Percentiles rank a stretch among this genome's conserved stretches.
Evolutionary conservation across 2,329 filamentous ascomycete genomes (phyloP).

Genomic region (Xylariaceae sp.): DNA sequence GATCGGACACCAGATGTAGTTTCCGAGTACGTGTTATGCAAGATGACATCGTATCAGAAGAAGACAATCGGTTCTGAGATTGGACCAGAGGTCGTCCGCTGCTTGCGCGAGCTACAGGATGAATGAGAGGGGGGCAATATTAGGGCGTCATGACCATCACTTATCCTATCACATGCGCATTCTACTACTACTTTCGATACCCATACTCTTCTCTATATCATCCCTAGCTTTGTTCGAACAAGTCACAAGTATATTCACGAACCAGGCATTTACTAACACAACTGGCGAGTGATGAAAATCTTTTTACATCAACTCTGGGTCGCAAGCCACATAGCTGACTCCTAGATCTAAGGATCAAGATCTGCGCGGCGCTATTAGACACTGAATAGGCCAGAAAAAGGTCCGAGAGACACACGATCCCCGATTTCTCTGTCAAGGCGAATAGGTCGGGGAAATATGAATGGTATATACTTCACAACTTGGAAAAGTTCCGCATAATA

Average conservation of each 20-base stretch:
- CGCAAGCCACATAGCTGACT: not conserved
- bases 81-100: slow-evolving; percentile 58
- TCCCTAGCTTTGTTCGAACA: not conserved
- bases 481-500: too few species aligned
- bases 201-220: not conserved
- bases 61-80: slow-evolving; percentile 58
- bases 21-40: slow-evolving; percentile 76
- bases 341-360: not conserved
- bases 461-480: too few species aligned
- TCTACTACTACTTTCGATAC: not conserved
- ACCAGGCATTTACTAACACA: not conserved
- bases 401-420: not conserved
- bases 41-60: slow-evolving; percentile 64
- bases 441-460: not conserved
- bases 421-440: not conserved
- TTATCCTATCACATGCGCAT: not conserved
- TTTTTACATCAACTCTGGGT: not conserved
- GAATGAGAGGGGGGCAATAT: slow-evolving; percentile 40
- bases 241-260: not conserved
- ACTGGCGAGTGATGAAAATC: not conserved
- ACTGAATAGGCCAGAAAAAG: not conserved
- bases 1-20: slow-evolving; percentile 73
- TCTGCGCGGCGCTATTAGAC: not conserved
- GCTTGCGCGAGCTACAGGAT: slow-evolving; percentile 54
- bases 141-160: not conserved